Evolutionary conservation across 2,329 filamentous ascomycete species (phyloP).

Genomic region (Cytospora piceicola): DNA sequence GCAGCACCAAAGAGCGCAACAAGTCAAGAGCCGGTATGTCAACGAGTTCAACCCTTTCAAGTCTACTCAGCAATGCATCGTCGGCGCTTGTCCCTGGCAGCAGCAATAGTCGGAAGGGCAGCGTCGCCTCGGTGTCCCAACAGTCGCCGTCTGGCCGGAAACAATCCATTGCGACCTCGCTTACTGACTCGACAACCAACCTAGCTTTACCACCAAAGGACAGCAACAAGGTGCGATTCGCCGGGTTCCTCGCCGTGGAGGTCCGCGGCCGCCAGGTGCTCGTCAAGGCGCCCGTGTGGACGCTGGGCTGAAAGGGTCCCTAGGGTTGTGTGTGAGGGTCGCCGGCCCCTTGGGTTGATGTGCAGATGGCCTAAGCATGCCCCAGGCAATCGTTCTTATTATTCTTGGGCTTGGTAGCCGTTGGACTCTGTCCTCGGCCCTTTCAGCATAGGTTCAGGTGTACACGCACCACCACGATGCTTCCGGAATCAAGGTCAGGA

Average conservation of each 20-base stretch:
- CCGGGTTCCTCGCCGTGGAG: constrained; percentile 75
- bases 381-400: neutral
- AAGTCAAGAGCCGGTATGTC: constrained; percentile 53
- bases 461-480: neutral
- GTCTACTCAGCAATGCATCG: constrained; percentile 27
- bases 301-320: constrained; percentile 43
- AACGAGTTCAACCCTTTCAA: constrained; percentile 31
- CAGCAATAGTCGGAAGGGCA: constrained; percentile 26
- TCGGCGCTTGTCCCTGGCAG: constrained; percentile 28
- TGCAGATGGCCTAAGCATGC: constrained; percentile 1
- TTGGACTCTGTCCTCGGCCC: neutral
- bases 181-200: constrained; percentile 47
- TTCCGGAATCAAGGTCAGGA: neutral
- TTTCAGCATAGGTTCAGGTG: neutral
- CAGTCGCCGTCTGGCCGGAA: constrained; percentile 18
- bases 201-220: constrained; percentile 50
- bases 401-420: neutral
- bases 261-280: constrained; percentile 76
- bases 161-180: constrained; percentile 25
- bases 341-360: neutral
- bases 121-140: constrained; percentile 17
- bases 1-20: constrained; percentile 44
- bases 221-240: constrained; percentile 67
- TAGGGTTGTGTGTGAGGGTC: neutral
- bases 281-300: constrained; percentile 76